These are phyloP conservation scores for Anaeramoeba flamelloides DNA, from an alignment of 78 protist species.

Conservation along the genomic window DNA sequence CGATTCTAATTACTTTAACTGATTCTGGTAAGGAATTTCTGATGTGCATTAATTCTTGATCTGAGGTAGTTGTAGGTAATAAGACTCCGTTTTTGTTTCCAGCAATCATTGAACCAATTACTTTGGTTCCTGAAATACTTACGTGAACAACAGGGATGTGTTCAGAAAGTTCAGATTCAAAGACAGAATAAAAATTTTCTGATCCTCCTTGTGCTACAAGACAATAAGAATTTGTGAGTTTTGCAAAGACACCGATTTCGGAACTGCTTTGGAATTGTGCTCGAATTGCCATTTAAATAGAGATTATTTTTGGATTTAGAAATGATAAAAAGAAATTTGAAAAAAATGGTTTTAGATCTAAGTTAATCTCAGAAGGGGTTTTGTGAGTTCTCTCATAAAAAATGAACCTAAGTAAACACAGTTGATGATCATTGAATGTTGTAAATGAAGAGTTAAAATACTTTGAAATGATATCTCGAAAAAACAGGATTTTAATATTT, in stretches of 20 bases:
- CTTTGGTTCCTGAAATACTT: conserved; percentile 10
- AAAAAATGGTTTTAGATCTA: too few relatives aligned
- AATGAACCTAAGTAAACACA: too few relatives aligned
- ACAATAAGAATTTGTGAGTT: conserved; percentile 89
- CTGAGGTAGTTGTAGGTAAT: conserved; percentile 83
- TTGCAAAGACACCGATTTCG: conserved; percentile 93
- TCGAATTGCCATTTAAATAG: too few relatives aligned
- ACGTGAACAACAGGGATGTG: conserved; percentile 71
- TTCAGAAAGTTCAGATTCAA: conserved; percentile 76
- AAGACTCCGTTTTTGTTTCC: conserved; percentile 93
- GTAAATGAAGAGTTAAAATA: too few relatives aligned
- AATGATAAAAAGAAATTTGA: too few relatives aligned
- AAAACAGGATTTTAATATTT: too few relatives aligned
- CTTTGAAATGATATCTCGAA: too few relatives aligned
- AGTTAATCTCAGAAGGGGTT: too few relatives aligned
- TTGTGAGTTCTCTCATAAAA: too few relatives aligned
- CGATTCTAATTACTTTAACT: conserved; percentile 71
- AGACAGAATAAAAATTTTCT: conserved; percentile 70
- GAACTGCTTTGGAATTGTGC: conserved; percentile 74
- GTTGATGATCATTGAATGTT: too few relatives aligned
- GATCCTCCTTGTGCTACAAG: conserved; percentile 74
- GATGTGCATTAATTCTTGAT: conserved; percentile 89
- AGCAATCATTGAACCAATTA: too few relatives aligned
- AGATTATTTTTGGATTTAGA: too few relatives aligned
- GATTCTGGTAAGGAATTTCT: conserved; percentile 90